Evolutionary conservation across 1,284 basidiomycete species (phyloP), one percentile per base, ranked within the genome.

Genomic region (Ganoderma sinense): DNA sequence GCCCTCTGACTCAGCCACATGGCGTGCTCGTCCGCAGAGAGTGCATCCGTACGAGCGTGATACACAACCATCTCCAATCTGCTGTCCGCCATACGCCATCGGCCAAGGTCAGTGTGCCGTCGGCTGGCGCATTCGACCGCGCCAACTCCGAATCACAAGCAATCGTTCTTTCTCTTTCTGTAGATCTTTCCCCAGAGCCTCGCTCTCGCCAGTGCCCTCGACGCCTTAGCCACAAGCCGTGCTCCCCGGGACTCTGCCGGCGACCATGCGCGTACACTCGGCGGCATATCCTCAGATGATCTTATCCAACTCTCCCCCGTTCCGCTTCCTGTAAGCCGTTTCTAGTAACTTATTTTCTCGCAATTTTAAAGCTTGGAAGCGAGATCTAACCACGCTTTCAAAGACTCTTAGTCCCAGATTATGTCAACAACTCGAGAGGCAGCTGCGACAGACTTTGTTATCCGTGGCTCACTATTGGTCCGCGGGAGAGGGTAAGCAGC

Each of bases 221-320:
- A 36, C 7, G 4, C 41, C 3, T 18, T 29, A 36, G 8, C 51
- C 4, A 14, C 10, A n/a, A 20, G 7, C 45, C 45, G 20, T 26
- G n/a, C 13, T 10, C 39, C 36, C 63, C 26, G 18, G 13, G 7
- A 56, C 29, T 18, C 31, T 16, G 29, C 31, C 23, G 31, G 29
- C 51, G 43, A 43, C 7, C 31, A 36, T 43, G 58, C 31, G 6
- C 55, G 68, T 61, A 20, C 71, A 1, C 62, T 69, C 29, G 73
- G 73, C 8, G 71, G 73, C 7, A 10, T 75, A 20, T 59, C 66
- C 13, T 51, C 40, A n/a, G 67, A 73, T 58, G 74, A 75, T 43
- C 20, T 75, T 14, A 62, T 14, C 41, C 59, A 60, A 1, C 60
- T 73, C 39, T 59, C 69, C 1, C 69, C 71, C 4, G 66, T 72